Percentiles rank a stretch among this genome's conserved stretches.
Conservation (phyloP, 345 rosid genomes). For the Rhizophora mangle region DNA sequence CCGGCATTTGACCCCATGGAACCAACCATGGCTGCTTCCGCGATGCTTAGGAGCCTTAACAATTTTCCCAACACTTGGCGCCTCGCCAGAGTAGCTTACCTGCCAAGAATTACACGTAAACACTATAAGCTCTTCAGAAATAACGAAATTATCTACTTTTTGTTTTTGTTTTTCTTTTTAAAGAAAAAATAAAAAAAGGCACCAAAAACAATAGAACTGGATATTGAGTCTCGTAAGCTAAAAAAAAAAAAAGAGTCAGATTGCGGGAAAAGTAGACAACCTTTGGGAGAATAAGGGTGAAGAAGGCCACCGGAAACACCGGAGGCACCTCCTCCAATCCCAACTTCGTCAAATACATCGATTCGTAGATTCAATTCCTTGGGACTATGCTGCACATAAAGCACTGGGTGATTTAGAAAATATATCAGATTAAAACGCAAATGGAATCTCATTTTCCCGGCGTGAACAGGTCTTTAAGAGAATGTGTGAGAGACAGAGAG, state of each 20-base stretch:
- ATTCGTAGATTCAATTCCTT: slow-evolving; percentile 44
- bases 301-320: slow-evolving; percentile 94
- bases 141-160: not conserved
- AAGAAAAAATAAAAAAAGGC: not conserved
- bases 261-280: slow-evolving; percentile 23
- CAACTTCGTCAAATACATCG: slow-evolving; percentile 84
- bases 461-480: too few species aligned
- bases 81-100: slow-evolving; percentile 88
- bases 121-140: not conserved
- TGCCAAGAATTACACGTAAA: slow-evolving; percentile 20
- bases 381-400: slow-evolving; percentile 47
- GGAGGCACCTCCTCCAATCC: slow-evolving; percentile 92
- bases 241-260: not conserved
- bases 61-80: slow-evolving; percentile 80
- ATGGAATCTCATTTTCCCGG: too few species aligned
- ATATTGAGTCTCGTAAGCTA: not conserved
- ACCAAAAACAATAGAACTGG: not conserved
- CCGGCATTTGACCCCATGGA: slow-evolving; percentile 26
- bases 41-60: slow-evolving; percentile 61
- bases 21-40: slow-evolving; percentile 49
- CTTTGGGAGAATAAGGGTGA: slow-evolving; percentile 94
- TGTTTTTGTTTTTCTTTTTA: too few species aligned
- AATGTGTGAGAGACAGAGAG: too few species aligned
- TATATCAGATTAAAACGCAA: too few species aligned
- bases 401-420: too few species aligned